Percentiles rank a stretch among this genome's conserved stretches.
These are phyloP conservation scores for Colletotrichum magnum DNA, from an alignment of 2,329 filamentous ascomycete genomes.

Conservation along the genomic window DNA sequence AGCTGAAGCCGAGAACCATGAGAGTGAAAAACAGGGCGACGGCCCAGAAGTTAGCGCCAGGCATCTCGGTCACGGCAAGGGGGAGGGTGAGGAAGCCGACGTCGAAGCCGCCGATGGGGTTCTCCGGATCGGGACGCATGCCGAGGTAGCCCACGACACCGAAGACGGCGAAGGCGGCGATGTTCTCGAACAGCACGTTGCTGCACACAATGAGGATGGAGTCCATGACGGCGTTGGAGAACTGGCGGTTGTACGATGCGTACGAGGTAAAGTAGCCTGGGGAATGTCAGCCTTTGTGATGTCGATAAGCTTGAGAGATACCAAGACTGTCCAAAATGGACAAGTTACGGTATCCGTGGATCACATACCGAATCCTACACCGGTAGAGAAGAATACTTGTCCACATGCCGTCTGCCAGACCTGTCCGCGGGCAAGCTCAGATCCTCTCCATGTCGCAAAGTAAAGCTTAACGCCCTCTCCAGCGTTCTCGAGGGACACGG, in stretches of 20 bases:
- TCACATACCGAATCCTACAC: slow-evolving; percentile 21
- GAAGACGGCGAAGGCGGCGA: slow-evolving; percentile 64
- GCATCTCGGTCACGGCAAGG: slow-evolving; percentile 69
- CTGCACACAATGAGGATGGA: slow-evolving; percentile 68
- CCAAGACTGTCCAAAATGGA: slow-evolving; percentile 61
- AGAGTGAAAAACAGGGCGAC: slow-evolving; percentile 71
- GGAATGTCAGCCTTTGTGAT: too few relatives aligned
- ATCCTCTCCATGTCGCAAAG: slow-evolving; percentile 62
- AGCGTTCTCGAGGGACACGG: slow-evolving; percentile 68
- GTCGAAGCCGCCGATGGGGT: slow-evolving; percentile 66
- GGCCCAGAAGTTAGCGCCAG: slow-evolving; percentile 70
- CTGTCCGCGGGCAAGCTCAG: slow-evolving; percentile 63
- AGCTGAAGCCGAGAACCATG: slow-evolving; percentile 70
- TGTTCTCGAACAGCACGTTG: slow-evolving; percentile 70
- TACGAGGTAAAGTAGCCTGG: slow-evolving; percentile 67
- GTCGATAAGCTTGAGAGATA: too few relatives aligned
- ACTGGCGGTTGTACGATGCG: slow-evolving; percentile 70
- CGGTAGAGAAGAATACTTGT: slow-evolving; percentile 51
- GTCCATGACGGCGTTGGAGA: slow-evolving; percentile 72
- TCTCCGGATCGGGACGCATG: slow-evolving; percentile 53
- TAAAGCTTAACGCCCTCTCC: slow-evolving; percentile 64
- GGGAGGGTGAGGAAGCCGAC: slow-evolving; percentile 72
- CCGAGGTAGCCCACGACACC: slow-evolving; percentile 67
- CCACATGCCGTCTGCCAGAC: slow-evolving; percentile 73
- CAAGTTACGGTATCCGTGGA: slow-evolving; percentile 66